phyloP scores from a whole-genome alignment of 768 basidiomycete genomes.

The Lentinula detonsa region DNA sequence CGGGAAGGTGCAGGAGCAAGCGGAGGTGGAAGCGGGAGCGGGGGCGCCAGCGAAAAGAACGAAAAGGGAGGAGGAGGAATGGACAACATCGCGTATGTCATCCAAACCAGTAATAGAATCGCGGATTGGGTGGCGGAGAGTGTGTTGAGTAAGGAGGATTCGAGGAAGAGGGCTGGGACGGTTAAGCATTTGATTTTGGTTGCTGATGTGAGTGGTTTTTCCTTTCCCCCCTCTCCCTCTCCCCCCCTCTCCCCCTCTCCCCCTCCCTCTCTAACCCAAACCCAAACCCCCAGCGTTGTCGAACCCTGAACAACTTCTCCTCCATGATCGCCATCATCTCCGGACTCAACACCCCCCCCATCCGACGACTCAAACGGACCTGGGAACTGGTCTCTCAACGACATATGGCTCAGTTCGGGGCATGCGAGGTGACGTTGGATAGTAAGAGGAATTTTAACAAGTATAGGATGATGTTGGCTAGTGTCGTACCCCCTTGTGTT shows the following conservation, averaged over 20 bases:
- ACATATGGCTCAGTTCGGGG: constrained; percentile 63
- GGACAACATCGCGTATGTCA: constrained; percentile 84
- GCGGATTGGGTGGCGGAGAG: constrained; percentile 90
- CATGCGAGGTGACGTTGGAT: constrained; percentile 87
- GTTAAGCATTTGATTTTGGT: constrained; percentile 90
- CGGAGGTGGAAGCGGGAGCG: not conserved
- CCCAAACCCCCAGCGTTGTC: constrained; percentile 62
- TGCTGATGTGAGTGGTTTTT: constrained; percentile 67
- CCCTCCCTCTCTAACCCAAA: no score
- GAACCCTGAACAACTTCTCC: constrained; percentile 86
- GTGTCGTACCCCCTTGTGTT: constrained; percentile 87
- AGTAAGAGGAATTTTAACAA: constrained; percentile 92
- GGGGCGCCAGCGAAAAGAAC: no score
- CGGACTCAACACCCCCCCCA: constrained; percentile 89
- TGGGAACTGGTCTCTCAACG: constrained; percentile 85
- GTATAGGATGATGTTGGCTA: constrained; percentile 79
- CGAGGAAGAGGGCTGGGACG: constrained; percentile 70
- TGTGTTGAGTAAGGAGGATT: constrained; percentile 76
- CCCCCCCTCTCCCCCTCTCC: no score
- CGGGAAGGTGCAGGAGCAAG: constrained; percentile 54
- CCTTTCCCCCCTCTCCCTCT: not conserved
- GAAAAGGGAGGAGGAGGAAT: constrained; percentile 14
- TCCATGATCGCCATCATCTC: constrained; percentile 96
- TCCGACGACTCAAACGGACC: constrained; percentile 87
- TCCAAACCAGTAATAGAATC: constrained; percentile 85